These are phyloP conservation scores for Pyrenophora graminea DNA, from an alignment of 2,329 filamentous ascomycete genomes.

Conservation along the genomic window DNA sequence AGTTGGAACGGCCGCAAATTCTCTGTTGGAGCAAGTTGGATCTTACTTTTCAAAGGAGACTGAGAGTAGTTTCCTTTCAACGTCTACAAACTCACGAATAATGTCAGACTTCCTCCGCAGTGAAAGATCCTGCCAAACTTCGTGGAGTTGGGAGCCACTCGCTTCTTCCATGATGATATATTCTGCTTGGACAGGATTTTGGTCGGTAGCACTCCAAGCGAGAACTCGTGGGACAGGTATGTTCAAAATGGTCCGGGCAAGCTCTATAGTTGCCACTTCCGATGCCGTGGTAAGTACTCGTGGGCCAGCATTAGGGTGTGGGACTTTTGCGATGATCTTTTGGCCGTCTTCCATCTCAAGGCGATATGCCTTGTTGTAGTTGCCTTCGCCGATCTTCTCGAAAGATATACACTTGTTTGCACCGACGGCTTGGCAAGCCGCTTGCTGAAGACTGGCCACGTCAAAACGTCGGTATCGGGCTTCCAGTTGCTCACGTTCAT, in stretches of 20 bases:
- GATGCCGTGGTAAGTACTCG: constrained; percentile 25
- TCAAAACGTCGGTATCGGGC: constrained; percentile 25
- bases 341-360: constrained; percentile 25
- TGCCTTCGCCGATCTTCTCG: constrained; percentile 29
- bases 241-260: constrained; percentile 23
- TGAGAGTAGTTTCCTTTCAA: constrained; percentile 38
- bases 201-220: constrained; percentile 28
- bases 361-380: constrained; percentile 28
- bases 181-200: constrained; percentile 35
- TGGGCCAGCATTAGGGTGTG: constrained; percentile 33
- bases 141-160: constrained; percentile 26
- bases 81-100: constrained; percentile 32
- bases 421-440: constrained; percentile 19
- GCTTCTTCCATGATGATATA: constrained; percentile 43
- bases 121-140: constrained; percentile 31
- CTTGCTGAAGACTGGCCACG: constrained; percentile 22
- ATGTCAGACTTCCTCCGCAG: constrained; percentile 24
- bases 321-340: constrained; percentile 32
- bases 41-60: constrained; percentile 35
- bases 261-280: constrained; percentile 38
- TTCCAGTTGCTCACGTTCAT: constrained; percentile 26
- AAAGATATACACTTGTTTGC: constrained; percentile 18
- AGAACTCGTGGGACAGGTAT: constrained; percentile 34
- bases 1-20: constrained; percentile 20
- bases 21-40: constrained; percentile 22